phyloP scores from a whole-genome alignment of 2,329 filamentous ascomycete species.

The Fulvia fulva region DNA sequence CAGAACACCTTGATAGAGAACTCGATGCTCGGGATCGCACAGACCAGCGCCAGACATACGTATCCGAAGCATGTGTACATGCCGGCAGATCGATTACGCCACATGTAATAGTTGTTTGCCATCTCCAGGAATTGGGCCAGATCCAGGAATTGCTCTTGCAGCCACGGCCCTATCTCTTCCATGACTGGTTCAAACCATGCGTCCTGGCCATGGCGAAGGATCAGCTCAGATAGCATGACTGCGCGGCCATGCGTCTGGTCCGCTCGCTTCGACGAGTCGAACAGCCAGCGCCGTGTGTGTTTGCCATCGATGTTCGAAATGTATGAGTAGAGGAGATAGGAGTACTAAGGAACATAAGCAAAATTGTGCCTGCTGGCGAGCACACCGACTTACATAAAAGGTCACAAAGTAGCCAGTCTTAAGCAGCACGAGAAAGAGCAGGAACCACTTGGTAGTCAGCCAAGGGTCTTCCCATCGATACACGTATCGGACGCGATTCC shows the following conservation, averaged over 20 bases:
- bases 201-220: background rate
- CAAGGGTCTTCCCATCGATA: constrained; percentile 6
- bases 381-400: background rate
- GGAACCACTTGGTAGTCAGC: background rate
- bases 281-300: background rate
- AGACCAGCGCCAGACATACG: background rate
- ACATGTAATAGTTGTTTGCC: background rate
- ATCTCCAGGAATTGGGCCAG: background rate
- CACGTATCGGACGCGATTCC: constrained; percentile 5
- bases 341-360: background rate
- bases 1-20: background rate
- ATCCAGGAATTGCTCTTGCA: background rate
- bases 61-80: background rate
- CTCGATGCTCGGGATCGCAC: background rate
- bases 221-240: constrained; percentile 1
- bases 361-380: background rate
- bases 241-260: background rate
- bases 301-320: background rate
- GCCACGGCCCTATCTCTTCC: background rate
- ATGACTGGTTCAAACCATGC: background rate
- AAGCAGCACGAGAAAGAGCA: background rate
- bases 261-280: background rate
- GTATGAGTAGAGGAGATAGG: constrained; percentile 2
- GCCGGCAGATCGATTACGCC: background rate
- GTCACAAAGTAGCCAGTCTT: constrained; percentile 6